Conservation (phyloP, 176 grass and related monocot genomes). For the Microstegium vimineum region DNA sequence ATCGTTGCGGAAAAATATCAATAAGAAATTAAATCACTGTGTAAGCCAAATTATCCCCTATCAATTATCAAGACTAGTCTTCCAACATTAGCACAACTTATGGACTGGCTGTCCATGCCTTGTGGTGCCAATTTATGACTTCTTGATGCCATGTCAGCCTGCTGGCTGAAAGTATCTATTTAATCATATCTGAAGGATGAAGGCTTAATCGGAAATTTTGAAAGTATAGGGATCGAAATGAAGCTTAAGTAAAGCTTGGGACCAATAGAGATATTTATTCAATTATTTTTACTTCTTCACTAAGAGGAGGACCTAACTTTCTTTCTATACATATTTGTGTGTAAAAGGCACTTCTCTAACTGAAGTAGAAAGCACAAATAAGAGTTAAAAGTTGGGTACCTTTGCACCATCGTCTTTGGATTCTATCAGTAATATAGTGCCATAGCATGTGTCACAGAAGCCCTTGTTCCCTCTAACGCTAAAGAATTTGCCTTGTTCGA, state of each 20-base stretch:
- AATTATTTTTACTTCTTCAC: background rate
- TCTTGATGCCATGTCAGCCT: background rate
- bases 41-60: background rate
- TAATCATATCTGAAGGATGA: background rate
- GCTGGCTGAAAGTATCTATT: background rate
- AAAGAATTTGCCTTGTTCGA: constrained; percentile 73
- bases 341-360: background rate
- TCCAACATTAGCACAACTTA: background rate
- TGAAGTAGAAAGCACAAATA: constrained; percentile 17
- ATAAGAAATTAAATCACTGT: background rate
- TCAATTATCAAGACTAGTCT: constrained; percentile 4
- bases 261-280: constrained; percentile 6
- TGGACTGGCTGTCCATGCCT: background rate
- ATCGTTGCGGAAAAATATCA: background rate
- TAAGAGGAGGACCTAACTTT: background rate
- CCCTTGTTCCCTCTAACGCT: constrained; percentile 86
- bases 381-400: constrained; percentile 34
- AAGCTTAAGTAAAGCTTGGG: constrained; percentile 13
- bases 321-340: background rate
- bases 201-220: background rate
- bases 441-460: constrained; percentile 95
- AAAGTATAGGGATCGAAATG: background rate
- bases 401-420: constrained; percentile 57
- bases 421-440: constrained; percentile 84
- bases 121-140: background rate